Evolutionary conservation across 2,329 filamentous ascomycete genomes (phyloP).

Genomic region (Westerdykella sp.): DNA sequence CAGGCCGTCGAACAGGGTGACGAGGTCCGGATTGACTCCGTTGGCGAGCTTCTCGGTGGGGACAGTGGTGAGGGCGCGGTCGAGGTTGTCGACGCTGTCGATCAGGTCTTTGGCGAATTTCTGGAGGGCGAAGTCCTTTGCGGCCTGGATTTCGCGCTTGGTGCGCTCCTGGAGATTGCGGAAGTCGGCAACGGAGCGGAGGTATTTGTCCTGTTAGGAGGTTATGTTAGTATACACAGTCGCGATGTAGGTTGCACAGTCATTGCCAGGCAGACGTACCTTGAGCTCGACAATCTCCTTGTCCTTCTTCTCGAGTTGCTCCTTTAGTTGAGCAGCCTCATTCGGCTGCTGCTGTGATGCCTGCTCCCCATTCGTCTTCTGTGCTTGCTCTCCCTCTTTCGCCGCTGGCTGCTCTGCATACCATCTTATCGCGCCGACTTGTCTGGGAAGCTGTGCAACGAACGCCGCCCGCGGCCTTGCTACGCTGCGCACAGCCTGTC

Average conservation of each 20-base stretch:
- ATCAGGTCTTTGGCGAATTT: constrained; percentile 90
- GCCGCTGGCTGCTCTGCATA: constrained; percentile 46
- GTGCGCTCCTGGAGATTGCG: constrained; percentile 96
- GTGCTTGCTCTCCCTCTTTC: constrained; percentile 35
- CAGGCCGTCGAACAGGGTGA: constrained; percentile 77
- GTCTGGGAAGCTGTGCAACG: constrained; percentile 18
- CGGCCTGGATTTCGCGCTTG: constrained; percentile 77
- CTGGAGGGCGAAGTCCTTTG: constrained; percentile 90
- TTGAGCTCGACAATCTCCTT: constrained; percentile 76
- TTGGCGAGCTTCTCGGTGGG: constrained; percentile 64
- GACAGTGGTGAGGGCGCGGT: constrained; percentile 80
- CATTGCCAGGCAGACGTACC: constrained; percentile 47
- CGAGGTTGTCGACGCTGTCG: constrained; percentile 93
- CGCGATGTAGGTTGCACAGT: background rate
- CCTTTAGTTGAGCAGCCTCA: constrained; percentile 43
- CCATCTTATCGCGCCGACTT: constrained; percentile 35
- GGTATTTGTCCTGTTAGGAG: constrained; percentile 72
- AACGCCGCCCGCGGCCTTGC: constrained; percentile 35
- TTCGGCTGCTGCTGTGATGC: constrained; percentile 6
- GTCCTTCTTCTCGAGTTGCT: constrained; percentile 65
- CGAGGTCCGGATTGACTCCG: constrained; percentile 61
- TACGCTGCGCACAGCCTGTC: constrained; percentile 37
- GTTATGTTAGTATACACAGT: background rate
- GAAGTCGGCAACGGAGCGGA: constrained; percentile 92
- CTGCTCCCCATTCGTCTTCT: constrained; percentile 45